Evolutionary conservation across 2,329 filamentous ascomycete species (phyloP), one percentile per base, ranked within the genome.

Genomic region (Microdochium bolleyi): DNA sequence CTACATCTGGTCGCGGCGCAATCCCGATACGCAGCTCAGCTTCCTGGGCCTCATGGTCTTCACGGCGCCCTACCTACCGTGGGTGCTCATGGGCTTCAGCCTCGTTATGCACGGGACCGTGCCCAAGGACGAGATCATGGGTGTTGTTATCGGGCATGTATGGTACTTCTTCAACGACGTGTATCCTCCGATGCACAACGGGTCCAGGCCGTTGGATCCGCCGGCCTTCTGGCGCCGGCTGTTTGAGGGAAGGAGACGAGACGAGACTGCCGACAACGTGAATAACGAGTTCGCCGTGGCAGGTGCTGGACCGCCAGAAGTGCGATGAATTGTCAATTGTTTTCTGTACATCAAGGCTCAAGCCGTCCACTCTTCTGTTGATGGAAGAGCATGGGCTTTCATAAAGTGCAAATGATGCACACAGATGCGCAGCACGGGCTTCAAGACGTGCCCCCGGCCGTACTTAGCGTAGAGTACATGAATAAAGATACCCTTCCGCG

Each of bases 121-220:
- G 44, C 94, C 94, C 3, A 95, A 95, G 71, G 94, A 97, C 67
- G 94, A 99, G 74, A 87, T 99, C 57, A 90, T 95, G 74, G 94
- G 94, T 3, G 90, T 96, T 16, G 84, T 94, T 10, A 92, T 97
- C 38, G 94, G 94, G 10, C 94, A 99, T 70, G 79, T 97, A 41
- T 97, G 92, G 87, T 99, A 97, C 70, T 99, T 96, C 73, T 96
- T 97, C 70, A 89, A 85, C 55, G 94, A 99, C 67, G 92, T 99
- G 16, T 99, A 96, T 69, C 94, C 94, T 3, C 88, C 91, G 2
- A 80, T 96, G 46, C 89, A 96, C 70, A 84, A 87, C 57, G 90
- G 90, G 19, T 85, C 87, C 51, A 80, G 89, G 53, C 94, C 94
- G 1, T 77, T 99, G 49, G 92, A 96, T 62, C 92, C 94, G 37